Percentiles rank a stretch among this genome's conserved stretches.
These are phyloP conservation scores for Fusarium coffeatum DNA, from an alignment of 2,329 filamentous ascomycete genomes.

Conservation along the genomic window DNA sequence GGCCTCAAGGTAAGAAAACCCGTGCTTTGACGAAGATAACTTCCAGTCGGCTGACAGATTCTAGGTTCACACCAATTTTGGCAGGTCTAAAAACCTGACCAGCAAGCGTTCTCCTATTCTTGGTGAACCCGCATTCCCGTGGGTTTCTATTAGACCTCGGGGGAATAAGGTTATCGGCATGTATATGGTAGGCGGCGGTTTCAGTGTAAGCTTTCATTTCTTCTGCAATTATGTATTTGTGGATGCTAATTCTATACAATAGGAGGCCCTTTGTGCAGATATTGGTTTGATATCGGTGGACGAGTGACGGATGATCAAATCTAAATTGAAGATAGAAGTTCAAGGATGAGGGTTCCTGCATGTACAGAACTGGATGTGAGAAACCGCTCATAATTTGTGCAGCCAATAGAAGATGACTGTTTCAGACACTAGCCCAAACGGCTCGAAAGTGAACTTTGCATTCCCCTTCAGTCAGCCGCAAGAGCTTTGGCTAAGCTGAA, in stretches of 20 bases:
- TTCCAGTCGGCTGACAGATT: not conserved
- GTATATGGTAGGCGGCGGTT: not conserved
- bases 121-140: not conserved
- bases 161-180: constrained; percentile 27
- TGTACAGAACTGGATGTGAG: not conserved
- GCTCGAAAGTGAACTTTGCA: not conserved
- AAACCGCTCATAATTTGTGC: not conserved
- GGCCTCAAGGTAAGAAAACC: not conserved
- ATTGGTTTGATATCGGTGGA: not conserved
- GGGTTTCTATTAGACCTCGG: constrained; percentile 10
- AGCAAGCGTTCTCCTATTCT: too few relatives aligned
- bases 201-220: not conserved
- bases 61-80: not conserved
- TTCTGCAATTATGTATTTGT: not conserved
- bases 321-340: not conserved
- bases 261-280: not conserved
- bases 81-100: too few relatives aligned
- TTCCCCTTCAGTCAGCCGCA: not conserved
- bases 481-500: not conserved
- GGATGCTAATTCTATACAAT: not conserved
- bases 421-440: not conserved
- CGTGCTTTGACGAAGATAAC: not conserved
- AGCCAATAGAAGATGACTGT: not conserved
- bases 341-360: not conserved
- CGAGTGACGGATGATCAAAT: not conserved